Evolutionary conservation across 108 stramenopile genomes (phyloP).

Genomic region (Nitzschia sp.): DNA sequence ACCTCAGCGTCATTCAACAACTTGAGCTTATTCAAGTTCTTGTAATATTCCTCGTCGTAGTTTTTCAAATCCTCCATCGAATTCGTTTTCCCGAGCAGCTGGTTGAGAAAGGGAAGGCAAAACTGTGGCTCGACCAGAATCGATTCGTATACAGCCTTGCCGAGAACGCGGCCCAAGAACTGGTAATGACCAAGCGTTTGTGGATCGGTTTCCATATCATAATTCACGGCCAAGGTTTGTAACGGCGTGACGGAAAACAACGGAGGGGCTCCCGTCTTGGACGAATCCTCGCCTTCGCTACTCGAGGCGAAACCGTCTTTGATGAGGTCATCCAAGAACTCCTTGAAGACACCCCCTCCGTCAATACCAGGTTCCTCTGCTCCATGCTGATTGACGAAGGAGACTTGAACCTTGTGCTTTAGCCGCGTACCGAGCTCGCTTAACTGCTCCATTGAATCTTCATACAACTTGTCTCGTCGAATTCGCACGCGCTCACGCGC

Average conservation of each 20-base stretch:
- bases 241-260: slow-evolving; percentile 73
- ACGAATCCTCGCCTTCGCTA: background rate
- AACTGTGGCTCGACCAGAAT: slow-evolving; percentile 90
- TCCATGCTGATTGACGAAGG: slow-evolving; percentile 92
- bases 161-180: slow-evolving; percentile 93
- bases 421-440: slow-evolving; percentile 62
- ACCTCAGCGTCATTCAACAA: slow-evolving; percentile 64
- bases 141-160: slow-evolving; percentile 95
- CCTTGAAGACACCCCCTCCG: slow-evolving; percentile 99
- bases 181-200: slow-evolving; percentile 70
- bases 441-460: slow-evolving; percentile 76
- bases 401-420: slow-evolving; percentile 89
- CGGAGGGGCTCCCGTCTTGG: slow-evolving; percentile 42
- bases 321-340: slow-evolving; percentile 87
- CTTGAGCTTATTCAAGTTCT: slow-evolving; percentile 81
- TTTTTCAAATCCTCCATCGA: slow-evolving; percentile 92
- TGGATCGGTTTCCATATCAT: slow-evolving; percentile 38
- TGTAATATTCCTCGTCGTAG: slow-evolving; percentile 91
- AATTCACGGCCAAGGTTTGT: slow-evolving; percentile 72
- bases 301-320: slow-evolving; percentile 70
- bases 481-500: slow-evolving; percentile 70
- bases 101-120: slow-evolving; percentile 89
- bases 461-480: slow-evolving; percentile 70
- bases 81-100: slow-evolving; percentile 87
- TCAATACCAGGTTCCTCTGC: slow-evolving; percentile 98